These are phyloP conservation scores for Dactylellina leptospora DNA, from an alignment of 2,329 filamentous ascomycete genomes.

Conservation along the genomic window DNA sequence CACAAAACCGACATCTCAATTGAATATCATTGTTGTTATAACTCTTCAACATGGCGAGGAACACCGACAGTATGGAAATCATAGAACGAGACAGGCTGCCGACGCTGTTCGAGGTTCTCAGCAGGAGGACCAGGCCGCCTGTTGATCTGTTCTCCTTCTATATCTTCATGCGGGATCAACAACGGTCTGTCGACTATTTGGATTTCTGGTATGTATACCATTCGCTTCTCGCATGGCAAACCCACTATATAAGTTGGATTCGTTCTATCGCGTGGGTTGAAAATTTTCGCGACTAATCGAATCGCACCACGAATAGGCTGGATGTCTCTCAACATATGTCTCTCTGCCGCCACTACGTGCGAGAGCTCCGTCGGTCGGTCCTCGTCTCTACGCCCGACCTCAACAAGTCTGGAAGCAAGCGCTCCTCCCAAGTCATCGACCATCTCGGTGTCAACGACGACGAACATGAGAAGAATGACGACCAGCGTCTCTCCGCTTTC, in stretches of 20 bases:
- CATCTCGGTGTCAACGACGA: slow-evolving; percentile 73
- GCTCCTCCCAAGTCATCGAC: slow-evolving; percentile 82
- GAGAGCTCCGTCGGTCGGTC: slow-evolving; percentile 90
- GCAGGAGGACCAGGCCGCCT: slow-evolving; percentile 89
- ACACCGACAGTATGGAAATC: slow-evolving; percentile 49
- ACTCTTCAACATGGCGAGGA: slow-evolving; percentile 38
- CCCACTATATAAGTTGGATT: too few species aligned
- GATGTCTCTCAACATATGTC: slow-evolving; percentile 99
- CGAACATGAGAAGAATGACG: slow-evolving; percentile 78
- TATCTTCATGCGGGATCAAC: slow-evolving; percentile 99
- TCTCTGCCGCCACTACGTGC: slow-evolving; percentile 94
- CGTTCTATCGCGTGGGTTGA: background rate
- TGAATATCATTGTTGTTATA: slow-evolving; percentile 2
- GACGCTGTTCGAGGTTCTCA: slow-evolving; percentile 94
- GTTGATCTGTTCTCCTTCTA: slow-evolving; percentile 99
- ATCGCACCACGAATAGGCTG: too few species aligned
- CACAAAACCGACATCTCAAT: too few species aligned
- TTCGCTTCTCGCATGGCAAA: background rate
- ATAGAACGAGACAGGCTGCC: slow-evolving; percentile 79
- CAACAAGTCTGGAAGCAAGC: slow-evolving; percentile 80
- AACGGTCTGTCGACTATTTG: slow-evolving; percentile 95
- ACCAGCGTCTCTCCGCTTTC: slow-evolving; percentile 90
- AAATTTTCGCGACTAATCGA: too few species aligned
- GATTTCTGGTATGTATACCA: slow-evolving; percentile 83
- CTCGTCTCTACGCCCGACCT: slow-evolving; percentile 91